These are phyloP conservation scores for Penicillium pancosmium DNA, from an alignment of 495 filamentous ascomycete species.

Conservation along the genomic window DNA sequence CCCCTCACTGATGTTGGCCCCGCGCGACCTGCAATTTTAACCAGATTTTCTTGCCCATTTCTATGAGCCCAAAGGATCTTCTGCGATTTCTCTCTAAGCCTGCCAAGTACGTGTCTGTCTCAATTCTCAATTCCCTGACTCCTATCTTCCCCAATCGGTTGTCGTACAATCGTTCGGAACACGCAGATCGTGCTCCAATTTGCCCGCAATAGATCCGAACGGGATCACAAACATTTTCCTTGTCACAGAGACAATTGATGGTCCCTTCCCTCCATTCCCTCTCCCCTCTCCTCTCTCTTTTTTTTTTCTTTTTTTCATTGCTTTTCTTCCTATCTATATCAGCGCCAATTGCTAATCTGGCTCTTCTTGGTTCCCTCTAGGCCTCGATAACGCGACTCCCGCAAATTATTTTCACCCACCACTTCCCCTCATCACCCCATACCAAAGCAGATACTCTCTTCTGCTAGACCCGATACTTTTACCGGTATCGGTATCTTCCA, in stretches of 20 bases:
- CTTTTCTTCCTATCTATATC: background rate
- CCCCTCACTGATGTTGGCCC: constrained; percentile 43
- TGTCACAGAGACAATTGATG: constrained; percentile 1
- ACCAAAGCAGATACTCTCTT: constrained; percentile 73
- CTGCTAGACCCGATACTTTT: constrained; percentile 89
- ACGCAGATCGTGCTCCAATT: constrained; percentile 3
- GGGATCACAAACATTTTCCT: background rate
- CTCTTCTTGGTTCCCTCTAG: constrained; percentile 45
- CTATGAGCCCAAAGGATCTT: constrained; percentile 91
- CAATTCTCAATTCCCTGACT: constrained; percentile 7
- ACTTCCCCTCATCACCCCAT: constrained; percentile 22
- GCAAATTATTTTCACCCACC: constrained; percentile 17
- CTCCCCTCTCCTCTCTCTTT: constrained; percentile 4
- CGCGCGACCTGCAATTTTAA: constrained; percentile 43
- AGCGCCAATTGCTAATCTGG: constrained; percentile 15
- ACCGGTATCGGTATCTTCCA: constrained; percentile 85
- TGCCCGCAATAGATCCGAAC: background rate
- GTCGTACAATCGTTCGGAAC: background rate
- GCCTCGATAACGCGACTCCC: constrained; percentile 81
- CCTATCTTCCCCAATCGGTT: constrained; percentile 4
- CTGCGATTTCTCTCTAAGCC: constrained; percentile 95
- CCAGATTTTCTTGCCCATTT: constrained; percentile 46
- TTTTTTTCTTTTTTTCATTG: constrained; percentile 10
- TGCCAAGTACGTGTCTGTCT: constrained; percentile 71
- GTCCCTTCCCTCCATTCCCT: background rate